A percentile compares a stretch with the other conserved stretches of the same genome.
Conservation (phyloP, 441 rosid genomes). For the Adansonia gregorii region DNA sequence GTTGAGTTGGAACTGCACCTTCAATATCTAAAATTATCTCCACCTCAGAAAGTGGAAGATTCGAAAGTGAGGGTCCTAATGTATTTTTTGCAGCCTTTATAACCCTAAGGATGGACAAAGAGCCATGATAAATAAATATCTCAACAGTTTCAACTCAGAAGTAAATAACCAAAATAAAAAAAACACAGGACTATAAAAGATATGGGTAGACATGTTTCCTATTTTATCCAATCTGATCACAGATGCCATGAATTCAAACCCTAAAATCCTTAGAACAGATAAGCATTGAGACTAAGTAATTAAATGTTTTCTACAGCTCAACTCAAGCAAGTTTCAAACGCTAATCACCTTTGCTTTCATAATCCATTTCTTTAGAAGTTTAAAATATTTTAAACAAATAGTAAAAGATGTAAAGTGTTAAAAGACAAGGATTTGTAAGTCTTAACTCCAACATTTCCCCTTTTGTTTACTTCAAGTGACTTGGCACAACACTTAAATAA, state of each 20-base stretch:
- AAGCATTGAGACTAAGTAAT: slow-evolving; percentile 6
- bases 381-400: not conserved
- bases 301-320: not conserved
- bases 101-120: slow-evolving; percentile 49
- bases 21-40: slow-evolving; percentile 82
- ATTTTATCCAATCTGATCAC: slow-evolving; percentile 23
- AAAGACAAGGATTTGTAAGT: slow-evolving; percentile 1
- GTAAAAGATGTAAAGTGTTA: not conserved
- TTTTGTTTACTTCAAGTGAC: not conserved
- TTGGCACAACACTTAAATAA: slow-evolving; percentile 6
- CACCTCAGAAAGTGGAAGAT: slow-evolving; percentile 76
- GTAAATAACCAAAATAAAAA: not conserved
- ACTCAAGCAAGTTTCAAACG: slow-evolving; percentile 6
- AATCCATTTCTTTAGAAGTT: slow-evolving; percentile 10
- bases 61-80: slow-evolving; percentile 55
- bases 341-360: not conserved
- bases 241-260: slow-evolving; percentile 9
- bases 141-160: slow-evolving; percentile 7
- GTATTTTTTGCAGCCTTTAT: slow-evolving; percentile 59
- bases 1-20: slow-evolving; percentile 84
- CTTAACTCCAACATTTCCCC: not conserved
- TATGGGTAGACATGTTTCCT: slow-evolving; percentile 15
- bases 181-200: not conserved
- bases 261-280: slow-evolving; percentile 4
- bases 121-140: slow-evolving; percentile 29